phyloP scores from a whole-genome alignment of 192 early-diverging fungal genomes.

The Coemansia sp. region DNA sequence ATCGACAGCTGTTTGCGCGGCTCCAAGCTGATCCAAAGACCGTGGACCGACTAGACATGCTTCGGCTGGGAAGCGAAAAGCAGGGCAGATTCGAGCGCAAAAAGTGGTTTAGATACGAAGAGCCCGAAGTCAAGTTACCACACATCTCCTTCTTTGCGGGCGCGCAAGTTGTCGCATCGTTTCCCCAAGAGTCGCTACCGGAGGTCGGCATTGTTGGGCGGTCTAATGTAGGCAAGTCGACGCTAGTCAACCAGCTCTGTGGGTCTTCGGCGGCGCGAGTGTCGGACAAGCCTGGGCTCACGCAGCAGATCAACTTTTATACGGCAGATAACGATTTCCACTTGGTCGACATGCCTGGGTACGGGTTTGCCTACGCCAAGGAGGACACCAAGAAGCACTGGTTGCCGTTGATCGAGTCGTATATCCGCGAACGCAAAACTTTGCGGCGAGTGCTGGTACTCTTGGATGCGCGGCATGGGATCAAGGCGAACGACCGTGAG shows the following conservation, averaged over 20 bases:
- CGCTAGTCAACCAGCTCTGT: constrained; percentile 67
- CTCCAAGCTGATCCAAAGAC: constrained; percentile 34
- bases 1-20: constrained; percentile 44
- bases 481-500: constrained; percentile 50
- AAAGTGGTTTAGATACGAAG: constrained; percentile 47
- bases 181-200: constrained; percentile 39
- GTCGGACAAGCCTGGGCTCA: constrained; percentile 73
- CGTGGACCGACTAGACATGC: constrained; percentile 44
- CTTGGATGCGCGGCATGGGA: constrained; percentile 76
- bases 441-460: constrained; percentile 69
- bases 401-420: constrained; percentile 69
- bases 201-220: constrained; percentile 60
- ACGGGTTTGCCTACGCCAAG: constrained; percentile 78
- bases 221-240: constrained; percentile 82
- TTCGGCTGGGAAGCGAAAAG: constrained; percentile 42
- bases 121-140: constrained; percentile 45
- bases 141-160: constrained; percentile 52
- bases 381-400: constrained; percentile 58
- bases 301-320: constrained; percentile 83
- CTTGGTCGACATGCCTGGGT: constrained; percentile 81
- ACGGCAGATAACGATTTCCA: constrained; percentile 60
- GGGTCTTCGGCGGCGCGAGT: constrained; percentile 62
- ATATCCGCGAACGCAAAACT: constrained; percentile 56
- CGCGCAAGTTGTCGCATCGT: constrained; percentile 39
- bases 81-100: constrained; percentile 41